Base-by-base conservation (phyloP, 225 moss, liverwort and hornwort genomes). In the Lunularia cruciata region DNA sequence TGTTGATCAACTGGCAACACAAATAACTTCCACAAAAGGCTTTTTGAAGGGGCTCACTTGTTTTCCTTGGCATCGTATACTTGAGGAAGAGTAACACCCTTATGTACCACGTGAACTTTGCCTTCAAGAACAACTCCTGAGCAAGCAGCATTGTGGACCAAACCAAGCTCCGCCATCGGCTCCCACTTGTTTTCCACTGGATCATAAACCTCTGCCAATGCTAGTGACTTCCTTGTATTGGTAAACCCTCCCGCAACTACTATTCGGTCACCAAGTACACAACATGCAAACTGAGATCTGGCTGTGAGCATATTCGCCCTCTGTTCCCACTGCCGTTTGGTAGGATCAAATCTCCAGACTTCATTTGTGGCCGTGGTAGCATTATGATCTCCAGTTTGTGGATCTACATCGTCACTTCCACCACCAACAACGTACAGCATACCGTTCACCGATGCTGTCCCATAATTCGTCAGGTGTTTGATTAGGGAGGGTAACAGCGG, bases 371-470 rank as follows among this genome's bases (percentile, higher is more conserved):
- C 89, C 34, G 64, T 73, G 33, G 87, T 74, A 45, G 79, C 83
- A 63, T 85, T 84, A 51, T 83, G 75, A 36, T 96, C 96, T 16
- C 92, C 92, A 28, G 90, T 92, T 36, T 65, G 77, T 28, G 84
- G 83, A 73, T 96, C 85, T 33, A 92, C 89, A 31, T 88, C 78
- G 60, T 92, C 96, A 69, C 84, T 88, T 9, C 85, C 85, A 47
- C 96, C 96, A 5, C 96, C 96, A 18, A 96, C 69, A 73, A 96
- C 86, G 36, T 84, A 96, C 47, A 96, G 89, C 85, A 84, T 90
- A 45, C 96, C 89, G 57, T 85, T 73, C 47, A 89, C 81, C 8
- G 90, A 84, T 37, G 85, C 87, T 23, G 92, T 87, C 8, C 92
- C 96, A 61, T 86, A 88, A 42, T 90, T 83, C 13, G 73, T 70